phyloP scores from a whole-genome alignment of 2,329 filamentous ascomycete genomes.

The Fusarium sambucinum region DNA sequence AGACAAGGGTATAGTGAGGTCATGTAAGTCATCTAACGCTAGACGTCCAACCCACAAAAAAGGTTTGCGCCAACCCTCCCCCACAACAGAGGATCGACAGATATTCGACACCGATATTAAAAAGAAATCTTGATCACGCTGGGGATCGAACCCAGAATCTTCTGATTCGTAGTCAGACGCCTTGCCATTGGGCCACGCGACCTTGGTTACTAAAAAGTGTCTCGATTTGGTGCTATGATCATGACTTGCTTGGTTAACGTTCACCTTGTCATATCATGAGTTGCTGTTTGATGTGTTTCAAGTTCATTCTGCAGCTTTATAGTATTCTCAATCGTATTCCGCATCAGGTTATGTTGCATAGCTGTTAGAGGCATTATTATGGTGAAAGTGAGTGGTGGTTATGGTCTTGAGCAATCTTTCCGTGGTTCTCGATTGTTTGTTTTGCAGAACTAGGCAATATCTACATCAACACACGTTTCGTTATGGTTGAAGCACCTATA shows the following conservation, averaged over 20 bases:
- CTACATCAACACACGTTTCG: too few species aligned
- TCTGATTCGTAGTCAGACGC: slow-evolving; percentile 53
- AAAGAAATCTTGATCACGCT: slow-evolving; percentile 34
- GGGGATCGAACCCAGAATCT: slow-evolving; percentile 52
- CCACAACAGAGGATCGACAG: neutral
- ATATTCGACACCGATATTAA: neutral
- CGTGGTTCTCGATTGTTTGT: neutral
- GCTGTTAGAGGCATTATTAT: too few species aligned
- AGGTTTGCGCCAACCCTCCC: neutral
- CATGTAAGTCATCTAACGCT: neutral
- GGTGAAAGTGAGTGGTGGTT: neutral
- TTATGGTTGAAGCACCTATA: too few species aligned
- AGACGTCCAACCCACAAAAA: neutral
- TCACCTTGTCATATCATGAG: neutral
- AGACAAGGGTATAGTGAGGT: neutral
- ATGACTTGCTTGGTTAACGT: neutral
- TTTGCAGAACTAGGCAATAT: too few species aligned
- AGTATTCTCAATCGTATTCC: neutral
- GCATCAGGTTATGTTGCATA: neutral
- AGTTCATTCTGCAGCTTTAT: neutral
- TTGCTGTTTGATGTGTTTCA: neutral
- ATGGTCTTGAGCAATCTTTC: neutral
- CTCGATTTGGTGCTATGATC: neutral
- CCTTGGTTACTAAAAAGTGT: neutral
- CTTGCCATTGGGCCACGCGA: slow-evolving; percentile 51